A percentile compares a stretch with the other conserved stretches of the same genome.
These are phyloP conservation scores for Aspergillus sclerotioniger DNA, from an alignment of 495 filamentous ascomycete species.

Conservation along the genomic window DNA sequence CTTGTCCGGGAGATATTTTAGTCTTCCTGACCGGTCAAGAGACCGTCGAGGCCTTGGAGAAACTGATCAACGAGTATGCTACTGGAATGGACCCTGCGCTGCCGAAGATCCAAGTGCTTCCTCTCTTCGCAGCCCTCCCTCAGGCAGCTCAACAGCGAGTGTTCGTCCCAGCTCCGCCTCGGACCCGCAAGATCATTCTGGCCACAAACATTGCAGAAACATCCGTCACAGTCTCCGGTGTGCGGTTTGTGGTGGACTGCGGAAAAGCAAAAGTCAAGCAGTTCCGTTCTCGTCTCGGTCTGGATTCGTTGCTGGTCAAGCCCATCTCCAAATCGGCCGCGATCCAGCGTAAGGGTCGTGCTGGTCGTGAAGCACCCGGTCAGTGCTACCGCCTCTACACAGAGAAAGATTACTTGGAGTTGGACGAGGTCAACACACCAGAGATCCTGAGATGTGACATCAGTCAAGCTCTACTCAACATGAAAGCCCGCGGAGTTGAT, in stretches of 20 bases:
- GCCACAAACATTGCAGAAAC: constrained; percentile 98
- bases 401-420: constrained; percentile 64
- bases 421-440: constrained; percentile 74
- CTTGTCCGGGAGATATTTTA: constrained; percentile 88
- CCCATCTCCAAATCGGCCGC: constrained; percentile 92
- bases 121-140: constrained; percentile 69
- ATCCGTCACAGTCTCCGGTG: constrained; percentile 91
- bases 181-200: constrained; percentile 84
- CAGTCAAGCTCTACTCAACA: constrained; percentile 78
- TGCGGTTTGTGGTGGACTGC: constrained; percentile 87
- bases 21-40: constrained; percentile 95
- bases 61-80: constrained; percentile 77
- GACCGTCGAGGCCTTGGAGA: constrained; percentile 79
- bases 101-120: constrained; percentile 71
- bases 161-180: constrained; percentile 71
- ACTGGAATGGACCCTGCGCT: constrained; percentile 64
- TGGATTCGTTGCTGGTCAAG: constrained; percentile 89
- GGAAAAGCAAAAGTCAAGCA: constrained; percentile 95
- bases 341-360: constrained; percentile 87
- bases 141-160: constrained; percentile 80
- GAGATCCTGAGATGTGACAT: constrained; percentile 92
- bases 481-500: constrained; percentile 88
- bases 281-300: constrained; percentile 76
- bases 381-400: constrained; percentile 92
- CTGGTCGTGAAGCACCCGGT: constrained; percentile 86